Base-by-base conservation (phyloP, 306 rosid genomes). In the Prosopis cineraria region DNA sequence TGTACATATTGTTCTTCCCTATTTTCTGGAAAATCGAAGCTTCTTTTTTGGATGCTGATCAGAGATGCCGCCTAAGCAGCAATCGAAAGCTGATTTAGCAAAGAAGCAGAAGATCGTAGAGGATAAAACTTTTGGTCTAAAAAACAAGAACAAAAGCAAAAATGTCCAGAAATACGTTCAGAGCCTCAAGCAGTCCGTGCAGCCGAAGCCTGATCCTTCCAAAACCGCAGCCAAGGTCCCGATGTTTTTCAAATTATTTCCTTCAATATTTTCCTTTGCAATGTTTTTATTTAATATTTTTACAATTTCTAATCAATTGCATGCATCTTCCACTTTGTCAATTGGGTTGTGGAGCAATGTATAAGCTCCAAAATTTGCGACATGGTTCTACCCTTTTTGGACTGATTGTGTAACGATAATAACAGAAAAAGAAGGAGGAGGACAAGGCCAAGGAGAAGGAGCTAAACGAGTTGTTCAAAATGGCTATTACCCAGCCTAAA, bases 71-170 rank as follows among this genome's bases (percentile, higher is more conserved):
- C 95, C 92, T 43, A 90, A 88, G 84, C 91, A 84, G 84, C 88
- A 79, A 78, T 72, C 89, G 8, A 90, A 88, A 70, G 71, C 85
- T 68, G 95, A 90, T 39, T 0, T 83, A 77, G 92, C 95, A 34
- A 90, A 90, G 88, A 90, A 90, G 91, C 92, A 88, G 95, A 90
- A 88, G 83, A n/a, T 88, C 65, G 91, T 88, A 27, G 95, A 90
- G 77, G 95, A 90, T 85, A 90, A 90, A 84, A 90, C 95, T 10
- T 90, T 90, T 55, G 92, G 92, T 11, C 88, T 90, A 12, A 90
- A 90, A 81, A 88, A 90, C 88, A 87, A 90, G 79, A 90, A 87
- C 84, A 90, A 90, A 82, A 88, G 96, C 82, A 90, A 90, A 75
- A 88, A 76, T 79, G 92, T 88, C 43, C 91, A 88, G 80, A 90